These are phyloP conservation scores for Tubosaeta brunneosetosa DNA, from an alignment of 768 basidiomycete species.

Conservation along the genomic window DNA sequence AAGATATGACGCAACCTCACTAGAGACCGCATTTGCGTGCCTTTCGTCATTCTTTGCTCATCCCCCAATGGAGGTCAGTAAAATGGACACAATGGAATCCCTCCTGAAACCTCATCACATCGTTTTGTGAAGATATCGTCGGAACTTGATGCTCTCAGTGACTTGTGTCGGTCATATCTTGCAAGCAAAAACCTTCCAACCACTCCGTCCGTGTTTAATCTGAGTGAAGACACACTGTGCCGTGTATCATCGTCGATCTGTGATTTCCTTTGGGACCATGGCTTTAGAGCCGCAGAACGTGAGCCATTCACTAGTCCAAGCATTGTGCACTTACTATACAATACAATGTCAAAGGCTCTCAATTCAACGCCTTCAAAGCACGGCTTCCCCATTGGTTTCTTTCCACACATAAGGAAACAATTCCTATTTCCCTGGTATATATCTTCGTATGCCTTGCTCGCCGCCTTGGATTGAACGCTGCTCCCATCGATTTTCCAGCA, in stretches of 20 bases:
- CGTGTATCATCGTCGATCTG: conserved; percentile 43
- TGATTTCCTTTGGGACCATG: conserved; percentile 44
- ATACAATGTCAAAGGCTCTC: conserved; percentile 24
- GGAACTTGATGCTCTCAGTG: conserved; percentile 37
- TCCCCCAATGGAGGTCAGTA: conserved; percentile 40
- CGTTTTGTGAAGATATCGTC: conserved; percentile 33
- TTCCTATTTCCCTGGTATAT: conserved; percentile 59
- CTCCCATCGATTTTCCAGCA: conserved; percentile 52
- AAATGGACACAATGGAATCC: background rate
- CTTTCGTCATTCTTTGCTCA: conserved; percentile 51
- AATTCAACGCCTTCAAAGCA: conserved; percentile 43
- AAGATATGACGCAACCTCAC: conserved; percentile 18
- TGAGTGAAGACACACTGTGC: conserved; percentile 25
- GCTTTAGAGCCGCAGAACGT: conserved; percentile 45
- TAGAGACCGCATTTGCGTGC: conserved; percentile 45
- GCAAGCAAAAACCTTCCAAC: conserved; percentile 22
- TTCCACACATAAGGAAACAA: conserved; percentile 41
- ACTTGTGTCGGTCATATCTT: conserved; percentile 39
- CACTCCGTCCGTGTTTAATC: conserved; percentile 29
- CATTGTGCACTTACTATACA: background rate
- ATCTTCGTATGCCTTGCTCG: conserved; percentile 52
- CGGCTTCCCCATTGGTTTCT: conserved; percentile 60
- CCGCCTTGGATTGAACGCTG: conserved; percentile 47
- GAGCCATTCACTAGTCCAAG: conserved; percentile 11
- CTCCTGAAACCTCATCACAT: background rate